These are phyloP conservation scores for Dioscorea zingiberensis DNA, from an alignment of 106 monocot species.

Conservation along the genomic window DNA sequence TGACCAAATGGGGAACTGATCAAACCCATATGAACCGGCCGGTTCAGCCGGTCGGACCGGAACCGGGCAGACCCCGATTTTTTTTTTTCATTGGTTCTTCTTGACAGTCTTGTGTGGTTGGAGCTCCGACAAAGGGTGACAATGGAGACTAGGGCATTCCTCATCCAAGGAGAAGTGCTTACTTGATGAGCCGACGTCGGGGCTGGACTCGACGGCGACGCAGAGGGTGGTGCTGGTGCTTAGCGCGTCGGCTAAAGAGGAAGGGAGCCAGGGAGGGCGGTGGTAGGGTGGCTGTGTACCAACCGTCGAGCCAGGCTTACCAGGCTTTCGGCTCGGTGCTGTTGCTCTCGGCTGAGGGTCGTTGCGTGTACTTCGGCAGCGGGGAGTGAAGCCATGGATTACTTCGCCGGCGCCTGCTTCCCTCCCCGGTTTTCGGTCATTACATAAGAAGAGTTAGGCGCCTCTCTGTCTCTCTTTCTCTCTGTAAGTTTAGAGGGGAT, in stretches of 20 bases:
- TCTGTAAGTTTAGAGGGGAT: too few relatives aligned
- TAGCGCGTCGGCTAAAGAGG: constrained; percentile 35
- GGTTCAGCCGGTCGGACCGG: too few relatives aligned
- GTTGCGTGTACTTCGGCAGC: constrained; percentile 57
- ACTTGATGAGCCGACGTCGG: constrained; percentile 91
- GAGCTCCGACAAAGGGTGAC: too few relatives aligned
- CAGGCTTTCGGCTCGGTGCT: constrained; percentile 79
- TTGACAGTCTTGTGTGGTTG: too few relatives aligned
- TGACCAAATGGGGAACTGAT: too few relatives aligned
- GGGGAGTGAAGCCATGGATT: constrained; percentile 74
- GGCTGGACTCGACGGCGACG: constrained; percentile 81
- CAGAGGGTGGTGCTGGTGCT: constrained; percentile 49
- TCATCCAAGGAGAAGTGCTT: too few relatives aligned
- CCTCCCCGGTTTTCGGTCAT: constrained; percentile 51
- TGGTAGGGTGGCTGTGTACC: constrained; percentile 76
- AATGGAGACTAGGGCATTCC: too few relatives aligned
- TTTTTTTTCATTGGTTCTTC: too few relatives aligned
- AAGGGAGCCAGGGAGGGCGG: constrained; percentile 55
- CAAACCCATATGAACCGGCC: too few relatives aligned
- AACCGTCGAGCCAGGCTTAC: constrained; percentile 76
- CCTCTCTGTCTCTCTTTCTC: too few relatives aligned
- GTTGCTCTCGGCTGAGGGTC: constrained; percentile 59
- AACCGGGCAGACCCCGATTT: too few relatives aligned
- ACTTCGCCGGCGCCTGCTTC: constrained; percentile 61
- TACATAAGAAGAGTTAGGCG: too few relatives aligned